phyloP scores from a whole-genome alignment of 257 asterid species.

The Fraxinus americana region DNA sequence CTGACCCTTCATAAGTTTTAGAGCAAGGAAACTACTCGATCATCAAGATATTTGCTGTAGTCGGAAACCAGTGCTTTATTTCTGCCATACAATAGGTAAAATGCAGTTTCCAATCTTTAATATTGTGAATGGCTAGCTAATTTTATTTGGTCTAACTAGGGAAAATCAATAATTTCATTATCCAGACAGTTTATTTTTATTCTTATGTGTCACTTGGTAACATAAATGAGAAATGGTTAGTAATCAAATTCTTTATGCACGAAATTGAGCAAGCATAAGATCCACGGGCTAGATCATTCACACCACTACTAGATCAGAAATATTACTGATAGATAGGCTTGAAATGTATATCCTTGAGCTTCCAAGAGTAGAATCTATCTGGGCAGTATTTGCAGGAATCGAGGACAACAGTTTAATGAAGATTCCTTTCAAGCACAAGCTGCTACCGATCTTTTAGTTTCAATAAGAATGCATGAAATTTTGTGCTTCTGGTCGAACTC shows the following conservation, averaged over 20 bases:
- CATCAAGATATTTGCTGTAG: too few relatives aligned
- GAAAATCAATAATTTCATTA: too few relatives aligned
- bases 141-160: too few relatives aligned
- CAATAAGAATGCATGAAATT: too few relatives aligned
- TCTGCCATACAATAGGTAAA: not conserved
- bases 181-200: not conserved
- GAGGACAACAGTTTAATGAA: too few relatives aligned
- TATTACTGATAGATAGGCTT: not conserved
- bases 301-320: not conserved
- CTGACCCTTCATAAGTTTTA: not conserved
- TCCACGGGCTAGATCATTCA: not conserved
- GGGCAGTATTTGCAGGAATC: too few relatives aligned
- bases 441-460: too few relatives aligned
- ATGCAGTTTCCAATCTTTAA: not conserved
- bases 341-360: not conserved
- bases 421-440: too few relatives aligned
- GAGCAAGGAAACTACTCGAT: not conserved
- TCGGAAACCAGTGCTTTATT: not conserved
- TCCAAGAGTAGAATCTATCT: too few relatives aligned
- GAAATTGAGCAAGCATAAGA: not conserved
- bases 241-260: not conserved
- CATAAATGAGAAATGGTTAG: not conserved
- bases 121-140: not conserved
- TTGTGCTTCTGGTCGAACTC: too few relatives aligned
- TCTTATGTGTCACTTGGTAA: not conserved